These are phyloP conservation scores for Exophiala calicioides DNA, from an alignment of 2,329 filamentous ascomycete species.

Conservation along the genomic window DNA sequence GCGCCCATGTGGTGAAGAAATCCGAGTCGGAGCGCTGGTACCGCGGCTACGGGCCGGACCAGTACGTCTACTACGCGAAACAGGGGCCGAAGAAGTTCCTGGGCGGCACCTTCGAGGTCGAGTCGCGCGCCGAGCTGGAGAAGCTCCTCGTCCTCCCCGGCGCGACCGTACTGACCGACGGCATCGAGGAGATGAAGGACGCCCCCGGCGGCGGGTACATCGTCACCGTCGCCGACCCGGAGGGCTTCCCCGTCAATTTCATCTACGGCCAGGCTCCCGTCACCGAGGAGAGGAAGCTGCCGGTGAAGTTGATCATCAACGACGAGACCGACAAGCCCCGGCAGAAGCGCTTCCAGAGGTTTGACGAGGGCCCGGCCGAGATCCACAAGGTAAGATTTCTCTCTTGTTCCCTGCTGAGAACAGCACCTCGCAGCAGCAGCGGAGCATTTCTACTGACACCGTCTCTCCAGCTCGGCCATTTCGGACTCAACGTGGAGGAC, in stretches of 20 bases:
- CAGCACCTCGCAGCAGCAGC: too few species aligned
- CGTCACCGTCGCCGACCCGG: slow-evolving; percentile 31
- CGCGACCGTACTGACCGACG: slow-evolving; percentile 23
- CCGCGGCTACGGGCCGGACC: slow-evolving; percentile 47
- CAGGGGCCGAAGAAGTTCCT: slow-evolving; percentile 45
- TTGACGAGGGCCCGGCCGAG: slow-evolving; percentile 50
- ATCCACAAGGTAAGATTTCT: slow-evolving; percentile 48
- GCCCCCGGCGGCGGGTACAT: slow-evolving; percentile 33
- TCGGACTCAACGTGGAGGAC: slow-evolving; percentile 44
- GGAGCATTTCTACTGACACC: neutral
- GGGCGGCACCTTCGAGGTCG: slow-evolving; percentile 47
- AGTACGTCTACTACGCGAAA: slow-evolving; percentile 47
- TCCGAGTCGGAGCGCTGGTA: slow-evolving; percentile 43
- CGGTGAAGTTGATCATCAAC: slow-evolving; percentile 39
- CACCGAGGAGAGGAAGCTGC: slow-evolving; percentile 23
- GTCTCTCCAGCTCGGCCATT: slow-evolving; percentile 45
- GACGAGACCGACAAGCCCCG: slow-evolving; percentile 42
- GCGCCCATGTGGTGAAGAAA: slow-evolving; percentile 43
- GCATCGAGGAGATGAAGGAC: slow-evolving; percentile 29
- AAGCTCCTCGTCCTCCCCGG: slow-evolving; percentile 33
- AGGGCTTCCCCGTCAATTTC: slow-evolving; percentile 34
- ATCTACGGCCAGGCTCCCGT: slow-evolving; percentile 29
- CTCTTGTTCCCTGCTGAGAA: too few species aligned
- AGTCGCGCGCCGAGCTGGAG: slow-evolving; percentile 45
- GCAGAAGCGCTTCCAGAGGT: slow-evolving; percentile 43